Conservation (phyloP, 345 rosid genomes). For the Citrus australasica region DNA sequence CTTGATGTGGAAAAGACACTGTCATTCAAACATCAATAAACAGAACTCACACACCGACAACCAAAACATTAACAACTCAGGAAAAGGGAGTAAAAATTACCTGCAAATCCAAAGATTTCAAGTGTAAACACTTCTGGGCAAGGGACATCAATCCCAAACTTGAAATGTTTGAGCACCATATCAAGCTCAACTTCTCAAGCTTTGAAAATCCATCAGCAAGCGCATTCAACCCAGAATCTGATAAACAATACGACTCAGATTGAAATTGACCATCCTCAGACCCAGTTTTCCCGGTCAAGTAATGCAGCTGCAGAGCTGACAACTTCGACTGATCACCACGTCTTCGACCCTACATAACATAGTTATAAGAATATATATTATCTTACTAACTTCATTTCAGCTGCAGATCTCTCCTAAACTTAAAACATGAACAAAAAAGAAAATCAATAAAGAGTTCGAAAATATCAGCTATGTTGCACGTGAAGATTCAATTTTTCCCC, state of each 20-base stretch:
- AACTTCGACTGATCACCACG: constrained; percentile 18
- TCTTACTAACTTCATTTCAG: neutral
- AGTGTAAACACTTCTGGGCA: constrained; percentile 53
- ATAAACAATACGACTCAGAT: constrained; percentile 45
- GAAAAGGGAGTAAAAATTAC: constrained; percentile 22
- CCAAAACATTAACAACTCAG: neutral
- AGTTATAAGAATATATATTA: neutral
- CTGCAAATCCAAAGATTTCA: constrained; percentile 83
- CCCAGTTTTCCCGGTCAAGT: constrained; percentile 23
- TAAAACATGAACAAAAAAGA: neutral
- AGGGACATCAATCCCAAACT: constrained; percentile 62
- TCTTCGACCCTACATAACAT: constrained; percentile 50
- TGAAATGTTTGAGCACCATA: constrained; percentile 82
- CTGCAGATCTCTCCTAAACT: neutral
- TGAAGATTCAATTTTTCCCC: neutral
- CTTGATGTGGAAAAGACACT: neutral
- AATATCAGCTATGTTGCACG: neutral
- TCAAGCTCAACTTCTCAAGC: constrained; percentile 72
- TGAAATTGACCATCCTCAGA: constrained; percentile 27
- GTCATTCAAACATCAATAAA: constrained; percentile 4
- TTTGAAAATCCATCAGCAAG: constrained; percentile 65
- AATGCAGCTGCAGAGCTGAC: constrained; percentile 30
- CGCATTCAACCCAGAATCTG: constrained; percentile 66
- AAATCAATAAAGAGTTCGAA: neutral
- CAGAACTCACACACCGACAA: neutral